Evolutionary conservation across 1,284 basidiomycete species (phyloP).

Genomic region (Sporisorium reilianum): DNA sequence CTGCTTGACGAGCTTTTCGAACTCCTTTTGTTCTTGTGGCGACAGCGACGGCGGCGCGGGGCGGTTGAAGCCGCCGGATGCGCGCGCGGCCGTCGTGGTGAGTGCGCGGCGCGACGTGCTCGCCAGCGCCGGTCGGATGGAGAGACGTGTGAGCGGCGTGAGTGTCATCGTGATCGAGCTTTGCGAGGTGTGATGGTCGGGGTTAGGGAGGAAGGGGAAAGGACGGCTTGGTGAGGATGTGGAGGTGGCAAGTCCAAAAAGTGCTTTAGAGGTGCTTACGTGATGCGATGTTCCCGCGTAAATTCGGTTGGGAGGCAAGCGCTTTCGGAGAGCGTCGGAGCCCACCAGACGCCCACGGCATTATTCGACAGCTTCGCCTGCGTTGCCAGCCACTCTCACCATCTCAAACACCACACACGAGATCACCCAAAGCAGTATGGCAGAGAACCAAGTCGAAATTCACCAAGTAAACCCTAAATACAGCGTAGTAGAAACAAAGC

Average conservation of each 20-base stretch:
- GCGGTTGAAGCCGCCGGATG: constrained; percentile 55
- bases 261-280: constrained; percentile 31
- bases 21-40: constrained; percentile 70
- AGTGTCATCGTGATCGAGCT: constrained; percentile 15
- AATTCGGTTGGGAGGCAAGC: neutral
- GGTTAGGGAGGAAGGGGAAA: neutral
- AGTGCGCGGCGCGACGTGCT: constrained; percentile 21
- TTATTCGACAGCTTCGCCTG: neutral
- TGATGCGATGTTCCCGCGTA: constrained; percentile 6
- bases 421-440: too few species aligned
- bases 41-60: constrained; percentile 70
- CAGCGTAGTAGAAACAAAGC: too few species aligned
- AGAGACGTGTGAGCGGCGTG: neutral
- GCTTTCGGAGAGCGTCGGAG: neutral
- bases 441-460: too few species aligned
- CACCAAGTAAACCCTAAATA: too few species aligned
- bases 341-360: neutral
- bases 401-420: too few species aligned
- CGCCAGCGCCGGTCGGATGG: neutral
- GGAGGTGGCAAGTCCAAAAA: constrained; percentile 24
- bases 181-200: neutral
- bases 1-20: constrained; percentile 69
- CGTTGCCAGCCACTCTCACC: too few species aligned
- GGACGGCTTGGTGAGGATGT: neutral
- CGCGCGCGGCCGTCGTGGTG: constrained; percentile 7